Base-by-base conservation (phyloP, 371 early-diverging fungal genomes). In the Phascolomyces articulosus region DNA sequence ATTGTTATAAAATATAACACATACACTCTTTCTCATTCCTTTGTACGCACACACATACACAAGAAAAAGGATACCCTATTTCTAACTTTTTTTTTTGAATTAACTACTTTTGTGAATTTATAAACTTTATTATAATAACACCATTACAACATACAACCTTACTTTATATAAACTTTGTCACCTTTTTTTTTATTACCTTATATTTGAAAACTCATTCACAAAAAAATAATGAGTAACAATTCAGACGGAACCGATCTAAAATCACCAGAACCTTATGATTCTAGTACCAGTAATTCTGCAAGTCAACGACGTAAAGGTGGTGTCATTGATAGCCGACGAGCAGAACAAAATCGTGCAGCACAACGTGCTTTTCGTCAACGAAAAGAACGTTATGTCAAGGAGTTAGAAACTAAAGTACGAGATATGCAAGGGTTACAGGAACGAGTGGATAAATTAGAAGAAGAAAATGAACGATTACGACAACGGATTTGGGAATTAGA, bases 301-400 rank as follows among this genome's bases (percentile, higher is more conserved):
- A 29, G 29, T 21, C 57, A 57, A 34, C 64, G 65, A n/a, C 58
- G 65, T 23, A 65, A 59, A 59, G 51, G 51, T 6, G 63, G 44
- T n/a, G 65, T 65, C 26, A 58, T 65, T 53, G 65, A 65, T 55
- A 65, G 59, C 18, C 65, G 65, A 2, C 58, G 65, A 40, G 65
- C 65, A 15, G 65, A 65, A 29, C 90, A 90, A 62, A 90, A 90
- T 62, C 75, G 90, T 16, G 89, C 88, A 16, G 90, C 90, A 3
- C 90, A 90, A 67, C 80, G 90, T 8, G 89, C 89, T 2, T 90
- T 90, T 74, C 83, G 90, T 40, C 86, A 90, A 62, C 82, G 90
- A 40, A 88, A 87, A 68, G 87, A 89, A 54, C 79, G 80, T 55
- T 85, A 90, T 65, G 83, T 89, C 23, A 76, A 81, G 69, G 76